These are phyloP conservation scores for Ophiostoma novo-ulmi DNA, from an alignment of 2,329 filamentous ascomycete species.

Conservation along the genomic window DNA sequence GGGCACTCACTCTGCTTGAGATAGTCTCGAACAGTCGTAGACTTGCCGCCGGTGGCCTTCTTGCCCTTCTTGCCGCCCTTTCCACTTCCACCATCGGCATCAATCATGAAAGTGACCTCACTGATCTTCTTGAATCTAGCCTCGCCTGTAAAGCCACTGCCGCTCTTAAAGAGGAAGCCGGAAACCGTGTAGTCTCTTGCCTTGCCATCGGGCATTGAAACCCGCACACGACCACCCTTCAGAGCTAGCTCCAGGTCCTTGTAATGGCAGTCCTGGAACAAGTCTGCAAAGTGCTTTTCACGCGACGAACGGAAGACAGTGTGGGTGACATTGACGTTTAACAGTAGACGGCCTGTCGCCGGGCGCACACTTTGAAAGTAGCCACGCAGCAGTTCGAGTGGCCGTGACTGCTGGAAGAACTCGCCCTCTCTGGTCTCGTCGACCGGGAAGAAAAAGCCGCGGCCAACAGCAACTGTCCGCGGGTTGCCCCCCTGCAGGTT, in stretches of 20 bases:
- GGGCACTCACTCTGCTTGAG: conserved; percentile 23
- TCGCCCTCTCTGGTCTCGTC: conserved; percentile 31
- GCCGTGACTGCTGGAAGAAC: conserved; percentile 31
- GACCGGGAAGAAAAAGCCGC: conserved; percentile 47
- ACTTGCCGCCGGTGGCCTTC: conserved; percentile 15
- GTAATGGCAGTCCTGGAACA: conserved; percentile 22
- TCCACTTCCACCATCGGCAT: conserved; percentile 10
- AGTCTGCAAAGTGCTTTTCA: conserved; percentile 13
- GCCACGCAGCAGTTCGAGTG: conserved; percentile 42
- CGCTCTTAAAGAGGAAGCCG: conserved; percentile 28
- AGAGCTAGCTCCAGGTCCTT: conserved; percentile 21
- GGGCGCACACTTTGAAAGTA: conserved; percentile 53
- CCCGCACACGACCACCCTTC: conserved; percentile 30
- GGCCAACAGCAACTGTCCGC: conserved; percentile 38
- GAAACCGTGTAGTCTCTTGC: conserved; percentile 32
- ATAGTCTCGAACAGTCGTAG: conserved; percentile 18
- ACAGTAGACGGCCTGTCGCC: conserved; percentile 48
- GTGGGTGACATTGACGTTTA: conserved; percentile 53
- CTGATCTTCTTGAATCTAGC: conserved; percentile 17
- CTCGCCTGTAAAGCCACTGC: background rate
- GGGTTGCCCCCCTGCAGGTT: conserved; percentile 22
- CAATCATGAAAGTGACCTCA: conserved; percentile 19
- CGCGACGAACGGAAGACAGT: conserved; percentile 43
- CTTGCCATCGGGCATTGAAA: conserved; percentile 33
- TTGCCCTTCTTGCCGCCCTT: conserved; percentile 19